Base-by-base conservation (phyloP, 2,329 filamentous ascomycete species). In the Exophiala sp. region DNA sequence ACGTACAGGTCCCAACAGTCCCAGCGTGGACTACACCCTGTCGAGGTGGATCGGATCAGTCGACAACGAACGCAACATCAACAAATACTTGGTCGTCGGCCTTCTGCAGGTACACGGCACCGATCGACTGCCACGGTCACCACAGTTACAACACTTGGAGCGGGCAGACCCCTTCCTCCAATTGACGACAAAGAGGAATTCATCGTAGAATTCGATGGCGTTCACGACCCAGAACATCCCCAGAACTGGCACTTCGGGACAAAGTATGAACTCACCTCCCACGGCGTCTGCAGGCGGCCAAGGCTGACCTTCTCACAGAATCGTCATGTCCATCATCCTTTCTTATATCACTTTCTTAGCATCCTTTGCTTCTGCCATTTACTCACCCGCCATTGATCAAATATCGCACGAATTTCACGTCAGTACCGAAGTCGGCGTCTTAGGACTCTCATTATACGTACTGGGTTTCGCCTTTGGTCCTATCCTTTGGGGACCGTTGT, bases 161-260 rank as follows among this genome's bases (percentile, higher is more conserved):
- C 69, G n/a, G 78, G 78, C 1, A 83, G 82, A 60, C 72, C 78
- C 3, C 80, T 78, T 61, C 81, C 81, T 2, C 81, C 81, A 2
- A 78, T 78, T 11, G 71, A 69, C 0, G 64, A 83, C 11, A 71
- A 72, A 55, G 79, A 83, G 62, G 78, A 81, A 54, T 84, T 83
- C 65, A 78, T 83, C 1, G 80, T 83, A 14, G 80, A 90, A 69
- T 96, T 95, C 65, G 80, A 85, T 58, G 77, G 78, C 0, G 75
- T 77, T 0, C 68, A 81, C 50, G 82, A 84, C 51, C 77, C 77
- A 1, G 68, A 74, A 36, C 83, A 86, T 57, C 83, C 84, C 0
- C 69, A 78, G 59, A 87, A 86, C 64, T 87, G 83, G 82, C 62
- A 73, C 1, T 61, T 62, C 0, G 47, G 53, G 3, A 71, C 70